Evolutionary conservation across 495 filamentous ascomycete species (phyloP).

Genomic region (Tuber umbilicatum): DNA sequence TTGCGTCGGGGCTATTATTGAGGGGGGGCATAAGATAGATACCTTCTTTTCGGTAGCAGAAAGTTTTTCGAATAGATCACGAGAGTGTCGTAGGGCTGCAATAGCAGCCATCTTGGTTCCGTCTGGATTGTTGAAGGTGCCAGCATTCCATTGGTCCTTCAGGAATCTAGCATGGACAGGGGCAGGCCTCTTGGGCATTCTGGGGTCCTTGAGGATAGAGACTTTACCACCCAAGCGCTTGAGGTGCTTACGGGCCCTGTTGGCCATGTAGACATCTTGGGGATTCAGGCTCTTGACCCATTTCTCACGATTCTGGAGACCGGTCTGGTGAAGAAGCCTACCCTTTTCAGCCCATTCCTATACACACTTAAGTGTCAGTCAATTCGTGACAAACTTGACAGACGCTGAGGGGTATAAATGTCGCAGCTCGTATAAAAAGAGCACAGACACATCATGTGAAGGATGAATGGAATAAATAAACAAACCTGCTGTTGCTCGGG

Average conservation of each 20-base stretch:
- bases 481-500: conserved; percentile 19
- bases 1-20: background rate
- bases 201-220: background rate
- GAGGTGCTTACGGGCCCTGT: conserved; percentile 20
- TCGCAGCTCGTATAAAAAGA: background rate
- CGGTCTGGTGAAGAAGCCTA: background rate
- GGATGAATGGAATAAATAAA: background rate
- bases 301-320: background rate
- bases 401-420: background rate
- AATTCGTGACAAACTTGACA: conserved; percentile 1
- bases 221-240: conserved; percentile 7
- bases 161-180: background rate
- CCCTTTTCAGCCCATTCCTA: conserved; percentile 11
- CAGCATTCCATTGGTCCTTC: conserved; percentile 6
- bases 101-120: background rate
- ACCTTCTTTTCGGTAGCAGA: conserved; percentile 24
- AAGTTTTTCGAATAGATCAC: conserved; percentile 1
- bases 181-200: conserved; percentile 9
- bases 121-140: background rate
- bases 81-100: background rate
- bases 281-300: conserved; percentile 7
- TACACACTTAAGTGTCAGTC: background rate
- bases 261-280: conserved; percentile 11
- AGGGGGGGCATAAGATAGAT: background rate
- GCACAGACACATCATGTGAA: background rate